phyloP scores from a whole-genome alignment of 2,329 filamentous ascomycete genomes.

The Talaromyces pinophilus region DNA sequence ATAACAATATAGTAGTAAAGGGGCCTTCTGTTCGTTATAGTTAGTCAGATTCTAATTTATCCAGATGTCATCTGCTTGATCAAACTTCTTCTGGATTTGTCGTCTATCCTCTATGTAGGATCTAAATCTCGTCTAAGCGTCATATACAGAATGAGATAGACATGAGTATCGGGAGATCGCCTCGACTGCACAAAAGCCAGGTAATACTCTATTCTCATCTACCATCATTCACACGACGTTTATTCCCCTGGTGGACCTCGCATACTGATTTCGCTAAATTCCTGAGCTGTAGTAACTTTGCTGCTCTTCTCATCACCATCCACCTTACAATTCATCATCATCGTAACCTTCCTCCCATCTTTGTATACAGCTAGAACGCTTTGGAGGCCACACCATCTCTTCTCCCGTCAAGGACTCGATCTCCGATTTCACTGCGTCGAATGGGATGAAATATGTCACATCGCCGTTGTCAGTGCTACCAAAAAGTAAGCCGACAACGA shows the following conservation, averaged over 20 bases:
- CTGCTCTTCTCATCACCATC: too few relatives aligned
- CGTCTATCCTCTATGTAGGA: neutral
- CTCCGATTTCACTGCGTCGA: constrained; percentile 13
- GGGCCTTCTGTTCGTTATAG: too few relatives aligned
- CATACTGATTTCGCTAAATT: too few relatives aligned
- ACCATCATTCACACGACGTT: too few relatives aligned
- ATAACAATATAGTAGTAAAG: too few relatives aligned
- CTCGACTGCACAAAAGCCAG: neutral
- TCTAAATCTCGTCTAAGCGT: neutral
- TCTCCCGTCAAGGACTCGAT: constrained; percentile 17
- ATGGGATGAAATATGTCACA: constrained; percentile 5
- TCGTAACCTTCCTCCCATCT: neutral
- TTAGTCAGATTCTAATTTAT: too few relatives aligned
- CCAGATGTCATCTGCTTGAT: too few relatives aligned
- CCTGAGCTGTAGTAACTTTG: too few relatives aligned
- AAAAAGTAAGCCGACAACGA: constrained; percentile 15
- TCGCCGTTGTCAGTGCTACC: neutral
- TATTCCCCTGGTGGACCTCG: too few relatives aligned
- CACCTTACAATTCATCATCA: neutral
- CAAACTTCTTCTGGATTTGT: neutral
- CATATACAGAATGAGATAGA: neutral
- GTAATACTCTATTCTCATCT: neutral
- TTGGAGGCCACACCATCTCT: constrained; percentile 16
- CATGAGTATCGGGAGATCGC: neutral
- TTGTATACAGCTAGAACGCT: neutral